Base-by-base conservation (phyloP, 768 basidiomycete genomes). In the Lyophyllum decastes region DNA sequence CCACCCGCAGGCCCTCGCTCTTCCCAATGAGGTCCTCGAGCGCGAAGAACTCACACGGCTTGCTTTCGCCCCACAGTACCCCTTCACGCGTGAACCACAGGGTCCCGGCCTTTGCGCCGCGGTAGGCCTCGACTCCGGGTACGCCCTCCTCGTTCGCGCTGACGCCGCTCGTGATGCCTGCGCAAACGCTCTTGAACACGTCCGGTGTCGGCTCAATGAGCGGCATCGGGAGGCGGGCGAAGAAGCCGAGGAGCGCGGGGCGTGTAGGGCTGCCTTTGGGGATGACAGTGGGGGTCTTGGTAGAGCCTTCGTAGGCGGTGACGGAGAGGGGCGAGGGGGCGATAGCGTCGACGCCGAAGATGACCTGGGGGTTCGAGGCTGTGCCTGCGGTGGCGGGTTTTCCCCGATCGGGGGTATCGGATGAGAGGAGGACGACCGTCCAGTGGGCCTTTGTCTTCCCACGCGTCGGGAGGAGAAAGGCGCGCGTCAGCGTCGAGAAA, bases 31-130 rank as follows among this genome's bases (percentile, higher is more conserved):
- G 69, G 61, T 87, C 82, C 45, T 78, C 75, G 22, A 88, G 70
- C 2, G 85, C 72, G 85, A 90, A 92, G 64, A 89, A 92, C 62
- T 90, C 87, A 65, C 87, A 90, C 2, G 89, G 89, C 61, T 88
- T 88, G 65, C 81, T 83, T 66, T 90, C 86, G 22, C 87, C 89
- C 82, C 87, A 88, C 8, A 92, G 77, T 16, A 92, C 78, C 6
- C 89, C 90, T 22, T 76, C 74, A 40, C 78, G 72, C 46, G 87
- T 75, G 76, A 92, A 92, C 86, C 89, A 89, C 40, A 92, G 72
- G 46, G 78, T 86, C 1, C 89, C 89, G 1, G 78, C 68, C 66
- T 90, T 91, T 1, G 89, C 89, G n/a, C 81, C 81, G 27, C 86
- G 81, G 68, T 88, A 86, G 5, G 88, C 88, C 54, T 88, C 83